phyloP scores from a whole-genome alignment of 768 basidiomycete genomes.

The Xerocomus spinulosus region DNA sequence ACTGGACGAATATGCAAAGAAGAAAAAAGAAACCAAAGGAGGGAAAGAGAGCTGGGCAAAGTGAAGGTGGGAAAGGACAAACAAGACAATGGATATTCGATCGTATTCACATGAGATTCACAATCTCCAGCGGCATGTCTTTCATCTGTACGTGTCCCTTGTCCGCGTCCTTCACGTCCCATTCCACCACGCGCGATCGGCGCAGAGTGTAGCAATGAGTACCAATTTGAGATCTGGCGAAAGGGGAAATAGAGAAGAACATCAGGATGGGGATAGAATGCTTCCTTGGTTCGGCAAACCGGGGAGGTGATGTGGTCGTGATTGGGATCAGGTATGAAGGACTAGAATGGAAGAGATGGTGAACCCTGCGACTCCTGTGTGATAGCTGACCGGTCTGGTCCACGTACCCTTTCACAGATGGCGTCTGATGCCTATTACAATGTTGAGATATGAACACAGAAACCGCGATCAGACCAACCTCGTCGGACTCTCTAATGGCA shows the following conservation, averaged over 20 bases:
- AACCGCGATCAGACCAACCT: slow-evolving; percentile 45
- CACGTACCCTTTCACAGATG: slow-evolving; percentile 36
- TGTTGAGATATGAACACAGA: slow-evolving; percentile 25
- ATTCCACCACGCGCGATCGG: neutral
- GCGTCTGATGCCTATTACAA: slow-evolving; percentile 23
- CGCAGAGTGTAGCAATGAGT: neutral
- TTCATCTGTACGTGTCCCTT: slow-evolving; percentile 81
- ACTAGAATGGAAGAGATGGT: slow-evolving; percentile 21
- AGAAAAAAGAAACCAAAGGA: neutral
- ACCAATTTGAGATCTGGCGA: neutral
- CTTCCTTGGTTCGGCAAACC: slow-evolving; percentile 61
- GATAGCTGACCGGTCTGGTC: slow-evolving; percentile 4
- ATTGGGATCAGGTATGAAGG: slow-evolving; percentile 50
- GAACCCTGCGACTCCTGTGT: neutral
- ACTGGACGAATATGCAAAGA: neutral
- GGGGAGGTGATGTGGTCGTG: slow-evolving; percentile 67
- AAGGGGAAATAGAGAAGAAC: slow-evolving; percentile 58
- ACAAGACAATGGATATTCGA: too few relatives aligned
- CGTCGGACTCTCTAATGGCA: slow-evolving; percentile 67
- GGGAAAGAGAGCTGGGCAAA: too few relatives aligned
- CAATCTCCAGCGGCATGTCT: slow-evolving; percentile 70
- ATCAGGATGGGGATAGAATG: slow-evolving; percentile 85
- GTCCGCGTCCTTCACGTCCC: slow-evolving; percentile 61
- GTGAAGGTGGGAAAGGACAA: too few relatives aligned
- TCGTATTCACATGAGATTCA: slow-evolving; percentile 57